Percentiles rank a stretch among this genome's conserved stretches.
Evolutionary conservation across 345 rosid genomes (phyloP).

Genomic region (Cardamine resedifolia): DNA sequence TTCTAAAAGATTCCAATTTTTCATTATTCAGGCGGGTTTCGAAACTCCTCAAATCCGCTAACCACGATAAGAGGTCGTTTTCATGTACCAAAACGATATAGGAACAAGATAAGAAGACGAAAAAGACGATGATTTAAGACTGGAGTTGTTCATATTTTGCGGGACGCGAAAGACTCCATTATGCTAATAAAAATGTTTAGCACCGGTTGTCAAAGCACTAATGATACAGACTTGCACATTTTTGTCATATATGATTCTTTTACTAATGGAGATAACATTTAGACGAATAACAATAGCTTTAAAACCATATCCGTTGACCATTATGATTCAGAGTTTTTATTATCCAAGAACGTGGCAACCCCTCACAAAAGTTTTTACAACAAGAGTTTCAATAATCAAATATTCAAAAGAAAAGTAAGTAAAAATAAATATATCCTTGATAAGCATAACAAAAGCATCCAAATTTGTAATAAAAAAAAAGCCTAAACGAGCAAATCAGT

Average conservation of each 20-base stretch:
- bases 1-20: slow-evolving; percentile 9
- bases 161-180: too few species aligned
- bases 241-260: background rate
- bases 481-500: slow-evolving; percentile 29
- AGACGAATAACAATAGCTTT: background rate
- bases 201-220: background rate
- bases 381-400: slow-evolving; percentile 27
- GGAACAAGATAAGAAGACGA: too few species aligned
- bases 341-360: slow-evolving; percentile 19
- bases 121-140: too few species aligned
- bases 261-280: background rate
- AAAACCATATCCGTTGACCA: background rate
- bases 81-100: too few species aligned
- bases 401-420: slow-evolving; percentile 21
- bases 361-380: slow-evolving; percentile 31
- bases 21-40: too few species aligned
- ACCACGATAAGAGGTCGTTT: too few species aligned
- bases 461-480: slow-evolving; percentile 27
- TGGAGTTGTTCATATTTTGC: too few species aligned
- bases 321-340: slow-evolving; percentile 17
- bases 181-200: too few species aligned
- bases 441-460: slow-evolving; percentile 20
- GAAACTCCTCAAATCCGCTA: too few species aligned
- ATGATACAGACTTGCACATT: background rate
- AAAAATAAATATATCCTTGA: slow-evolving; percentile 17